Evolutionary conservation across 2,329 filamentous ascomycete species (phyloP).

Genomic region (Aspergillus aculeatus): DNA sequence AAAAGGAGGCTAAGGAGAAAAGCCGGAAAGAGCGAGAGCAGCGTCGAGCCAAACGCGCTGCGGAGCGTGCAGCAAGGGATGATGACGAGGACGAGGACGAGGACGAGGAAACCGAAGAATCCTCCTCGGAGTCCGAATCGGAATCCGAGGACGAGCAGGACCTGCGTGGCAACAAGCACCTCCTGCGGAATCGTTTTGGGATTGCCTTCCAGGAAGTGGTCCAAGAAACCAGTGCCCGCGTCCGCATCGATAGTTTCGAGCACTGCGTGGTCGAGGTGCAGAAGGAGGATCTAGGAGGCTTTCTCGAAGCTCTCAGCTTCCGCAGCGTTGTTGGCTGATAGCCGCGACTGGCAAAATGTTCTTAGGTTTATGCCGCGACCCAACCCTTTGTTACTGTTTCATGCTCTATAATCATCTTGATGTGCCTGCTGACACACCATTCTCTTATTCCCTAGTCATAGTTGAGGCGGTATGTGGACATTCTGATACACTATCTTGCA

Average conservation of each 20-base stretch:
- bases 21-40: slow-evolving; percentile 63
- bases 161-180: slow-evolving; percentile 58
- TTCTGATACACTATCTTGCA: slow-evolving; percentile 3
- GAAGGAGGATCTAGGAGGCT: slow-evolving; percentile 88
- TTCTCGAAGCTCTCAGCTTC: slow-evolving; percentile 87
- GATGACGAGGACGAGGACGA: slow-evolving; percentile 57
- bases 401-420: slow-evolving; percentile 1
- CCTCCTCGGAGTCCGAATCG: slow-evolving; percentile 47
- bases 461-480: slow-evolving; percentile 1
- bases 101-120: slow-evolving; percentile 60
- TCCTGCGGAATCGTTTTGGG: slow-evolving; percentile 85
- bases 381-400: not conserved
- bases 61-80: slow-evolving; percentile 50
- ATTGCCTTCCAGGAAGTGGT: slow-evolving; percentile 95
- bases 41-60: slow-evolving; percentile 60
- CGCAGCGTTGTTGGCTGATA: slow-evolving; percentile 71
- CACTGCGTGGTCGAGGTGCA: slow-evolving; percentile 97
- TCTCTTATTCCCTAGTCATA: slow-evolving; percentile 10
- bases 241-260: slow-evolving; percentile 94
- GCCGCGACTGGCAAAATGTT: not conserved
- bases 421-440: slow-evolving; percentile 4
- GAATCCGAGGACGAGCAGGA: slow-evolving; percentile 58
- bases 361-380: not conserved
- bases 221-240: slow-evolving; percentile 81
- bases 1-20: slow-evolving; percentile 62